A percentile compares a stretch with the other conserved stretches of the same genome.
phyloP scores from a whole-genome alignment of 495 filamentous ascomycete species.

The Penicillium riverlandense region DNA sequence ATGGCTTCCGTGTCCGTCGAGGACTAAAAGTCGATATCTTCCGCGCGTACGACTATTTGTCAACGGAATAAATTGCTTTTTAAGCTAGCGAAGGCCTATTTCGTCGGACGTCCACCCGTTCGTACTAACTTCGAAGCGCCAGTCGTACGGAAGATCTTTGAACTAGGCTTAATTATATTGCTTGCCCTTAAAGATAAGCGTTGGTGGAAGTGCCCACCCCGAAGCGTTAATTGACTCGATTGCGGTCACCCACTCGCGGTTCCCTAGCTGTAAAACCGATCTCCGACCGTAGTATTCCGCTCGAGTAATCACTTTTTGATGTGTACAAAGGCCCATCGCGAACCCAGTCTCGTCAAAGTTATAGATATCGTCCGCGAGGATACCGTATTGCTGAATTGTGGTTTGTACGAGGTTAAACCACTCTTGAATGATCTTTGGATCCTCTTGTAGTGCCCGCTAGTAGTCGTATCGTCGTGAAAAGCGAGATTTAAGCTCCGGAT shows the following conservation, averaged over 20 bases:
- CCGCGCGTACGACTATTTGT: no score
- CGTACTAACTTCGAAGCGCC: no score
- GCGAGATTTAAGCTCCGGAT: conserved; percentile 18
- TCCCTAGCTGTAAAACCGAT: conserved; percentile 20
- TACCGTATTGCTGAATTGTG: conserved; percentile 18
- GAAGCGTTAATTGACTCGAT: conserved; percentile 21
- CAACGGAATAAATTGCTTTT: no score
- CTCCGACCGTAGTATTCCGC: conserved; percentile 10
- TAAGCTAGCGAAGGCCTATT: no score
- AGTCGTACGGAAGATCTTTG: neutral
- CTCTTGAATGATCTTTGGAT: conserved; percentile 19
- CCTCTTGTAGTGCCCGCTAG: conserved; percentile 25
- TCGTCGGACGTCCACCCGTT: no score
- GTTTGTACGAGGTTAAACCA: conserved; percentile 31
- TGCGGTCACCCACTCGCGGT: conserved; percentile 29
- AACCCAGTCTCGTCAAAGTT: conserved; percentile 36
- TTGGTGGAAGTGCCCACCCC: conserved; percentile 9
- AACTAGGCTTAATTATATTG: neutral
- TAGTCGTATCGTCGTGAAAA: conserved; percentile 23
- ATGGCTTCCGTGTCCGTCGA: neutral
- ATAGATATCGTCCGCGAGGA: conserved; percentile 31
- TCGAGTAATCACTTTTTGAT: no score
- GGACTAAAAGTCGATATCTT: no score
- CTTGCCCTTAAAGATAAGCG: conserved; percentile 18
- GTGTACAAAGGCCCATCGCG: conserved; percentile 31